These are phyloP conservation scores for Fraxinus angustifolia DNA, from an alignment of 305 asterid species.

Conservation along the genomic window DNA sequence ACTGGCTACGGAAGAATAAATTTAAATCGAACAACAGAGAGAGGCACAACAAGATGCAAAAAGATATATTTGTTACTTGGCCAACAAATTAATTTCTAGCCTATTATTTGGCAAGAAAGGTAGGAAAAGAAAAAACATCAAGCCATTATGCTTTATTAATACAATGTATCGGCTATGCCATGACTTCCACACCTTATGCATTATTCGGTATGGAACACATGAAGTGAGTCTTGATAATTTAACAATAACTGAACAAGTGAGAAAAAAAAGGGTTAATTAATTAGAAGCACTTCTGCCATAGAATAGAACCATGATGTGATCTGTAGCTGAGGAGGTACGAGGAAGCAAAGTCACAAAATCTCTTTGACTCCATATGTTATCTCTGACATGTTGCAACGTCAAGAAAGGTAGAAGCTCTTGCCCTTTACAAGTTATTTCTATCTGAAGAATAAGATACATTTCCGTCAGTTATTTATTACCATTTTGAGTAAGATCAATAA, in stretches of 20 bases:
- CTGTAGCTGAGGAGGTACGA: conserved; percentile 38
- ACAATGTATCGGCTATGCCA: neutral
- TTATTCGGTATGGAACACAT: neutral
- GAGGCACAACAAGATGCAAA: neutral
- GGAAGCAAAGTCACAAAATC: conserved; percentile 59
- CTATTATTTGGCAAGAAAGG: neutral
- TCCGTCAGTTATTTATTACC: neutral
- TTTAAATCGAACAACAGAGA: neutral
- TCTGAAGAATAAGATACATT: conserved; percentile 39
- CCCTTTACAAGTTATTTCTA: conserved; percentile 88
- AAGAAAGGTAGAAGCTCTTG: conserved; percentile 55
- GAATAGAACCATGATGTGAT: conserved; percentile 69
- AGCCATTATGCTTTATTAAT: neutral
- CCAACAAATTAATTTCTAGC: neutral
- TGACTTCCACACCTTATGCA: too few relatives aligned
- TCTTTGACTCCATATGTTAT: conserved; percentile 62
- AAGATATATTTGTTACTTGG: neutral
- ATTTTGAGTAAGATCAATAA: neutral
- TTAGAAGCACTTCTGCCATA: conserved; percentile 45
- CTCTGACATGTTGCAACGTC: conserved; percentile 88
- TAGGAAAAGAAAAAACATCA: neutral
- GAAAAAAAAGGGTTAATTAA: neutral
- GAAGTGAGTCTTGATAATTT: neutral
- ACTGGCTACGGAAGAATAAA: neutral
- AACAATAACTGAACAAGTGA: neutral